phyloP scores from a whole-genome alignment of 768 basidiomycete species.

The Termitomyces sp. region DNA sequence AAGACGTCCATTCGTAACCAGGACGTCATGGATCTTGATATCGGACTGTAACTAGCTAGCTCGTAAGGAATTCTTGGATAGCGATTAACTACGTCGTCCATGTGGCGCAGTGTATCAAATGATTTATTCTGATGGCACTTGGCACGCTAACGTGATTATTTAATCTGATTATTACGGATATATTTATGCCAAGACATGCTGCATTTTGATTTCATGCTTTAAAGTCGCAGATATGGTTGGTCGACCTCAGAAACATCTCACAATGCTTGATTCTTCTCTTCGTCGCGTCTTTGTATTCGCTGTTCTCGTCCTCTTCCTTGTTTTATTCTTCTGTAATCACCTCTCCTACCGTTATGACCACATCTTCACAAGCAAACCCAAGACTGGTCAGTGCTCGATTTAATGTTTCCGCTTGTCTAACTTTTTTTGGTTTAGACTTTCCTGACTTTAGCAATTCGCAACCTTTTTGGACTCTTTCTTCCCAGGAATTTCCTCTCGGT shows the following conservation, averaged over 20 bases:
- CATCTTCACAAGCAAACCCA: not conserved
- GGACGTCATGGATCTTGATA: not conserved
- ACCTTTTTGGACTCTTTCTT: slow-evolving; percentile 35
- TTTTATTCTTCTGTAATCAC: slow-evolving; percentile 36
- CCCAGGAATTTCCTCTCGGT: slow-evolving; percentile 54
- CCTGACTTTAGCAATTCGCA: slow-evolving; percentile 57
- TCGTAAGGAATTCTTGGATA: not conserved
- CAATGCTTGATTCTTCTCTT: slow-evolving; percentile 9
- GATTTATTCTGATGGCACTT: not conserved
- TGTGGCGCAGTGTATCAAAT: not conserved
- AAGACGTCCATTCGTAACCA: not conserved
- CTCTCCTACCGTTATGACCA: slow-evolving; percentile 14
- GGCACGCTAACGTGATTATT: not conserved
- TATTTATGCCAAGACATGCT: not conserved
- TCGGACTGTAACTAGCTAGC: not conserved
- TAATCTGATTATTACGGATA: not conserved
- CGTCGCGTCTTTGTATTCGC: slow-evolving; percentile 25
- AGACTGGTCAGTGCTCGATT: not conserved
- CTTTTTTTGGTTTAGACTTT: slow-evolving; percentile 23
- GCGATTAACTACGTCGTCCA: not conserved
- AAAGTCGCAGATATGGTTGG: slow-evolving; percentile 5
- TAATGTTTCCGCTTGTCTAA: not conserved
- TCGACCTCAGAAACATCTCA: slow-evolving; percentile 9
- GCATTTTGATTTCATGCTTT: not conserved
- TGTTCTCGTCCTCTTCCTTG: slow-evolving; percentile 35